These are phyloP conservation scores for Pichia exigua DNA, from an alignment of 805 yeast genomes.

Conservation along the genomic window DNA sequence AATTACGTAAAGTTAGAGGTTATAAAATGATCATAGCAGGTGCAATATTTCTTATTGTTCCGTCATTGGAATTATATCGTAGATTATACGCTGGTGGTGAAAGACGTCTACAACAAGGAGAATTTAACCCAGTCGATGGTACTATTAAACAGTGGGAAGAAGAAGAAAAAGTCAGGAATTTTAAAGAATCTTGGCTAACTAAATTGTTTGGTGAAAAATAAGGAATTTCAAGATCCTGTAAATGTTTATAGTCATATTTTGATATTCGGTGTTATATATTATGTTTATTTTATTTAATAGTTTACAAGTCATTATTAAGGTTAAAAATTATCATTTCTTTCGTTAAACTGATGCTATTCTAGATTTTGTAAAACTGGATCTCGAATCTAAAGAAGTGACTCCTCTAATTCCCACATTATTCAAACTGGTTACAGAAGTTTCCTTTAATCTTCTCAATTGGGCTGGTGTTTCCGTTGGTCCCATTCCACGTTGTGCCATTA, in stretches of 20 bases:
- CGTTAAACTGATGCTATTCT: constrained; percentile 8
- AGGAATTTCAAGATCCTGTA: constrained; percentile 11
- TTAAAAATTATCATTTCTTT: not conserved
- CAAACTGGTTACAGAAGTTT: not conserved
- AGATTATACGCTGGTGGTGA: constrained; percentile 33
- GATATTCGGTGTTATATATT: not conserved
- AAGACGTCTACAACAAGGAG: constrained; percentile 39
- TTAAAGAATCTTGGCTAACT: constrained; percentile 33
- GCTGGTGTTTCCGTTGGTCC: not conserved
- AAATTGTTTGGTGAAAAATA: constrained; percentile 36
- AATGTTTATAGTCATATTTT: not conserved
- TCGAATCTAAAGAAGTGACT: constrained; percentile 5
- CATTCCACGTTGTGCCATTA: constrained; percentile 5
- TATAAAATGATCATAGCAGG: constrained; percentile 28
- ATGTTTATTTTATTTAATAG: not conserved
- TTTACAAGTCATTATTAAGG: not conserved
- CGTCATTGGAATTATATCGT: constrained; percentile 27
- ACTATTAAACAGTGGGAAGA: constrained; percentile 35
- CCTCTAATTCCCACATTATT: constrained; percentile 1
- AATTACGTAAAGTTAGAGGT: constrained; percentile 19
- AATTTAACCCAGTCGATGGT: constrained; percentile 35
- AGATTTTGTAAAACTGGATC: not conserved
- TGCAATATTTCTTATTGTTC: constrained; percentile 21
- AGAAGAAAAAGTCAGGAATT: constrained; percentile 33
- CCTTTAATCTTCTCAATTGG: not conserved